Conservation (phyloP, 1,139 yeast genomes). For the Tardiomyces depauwii region DNA sequence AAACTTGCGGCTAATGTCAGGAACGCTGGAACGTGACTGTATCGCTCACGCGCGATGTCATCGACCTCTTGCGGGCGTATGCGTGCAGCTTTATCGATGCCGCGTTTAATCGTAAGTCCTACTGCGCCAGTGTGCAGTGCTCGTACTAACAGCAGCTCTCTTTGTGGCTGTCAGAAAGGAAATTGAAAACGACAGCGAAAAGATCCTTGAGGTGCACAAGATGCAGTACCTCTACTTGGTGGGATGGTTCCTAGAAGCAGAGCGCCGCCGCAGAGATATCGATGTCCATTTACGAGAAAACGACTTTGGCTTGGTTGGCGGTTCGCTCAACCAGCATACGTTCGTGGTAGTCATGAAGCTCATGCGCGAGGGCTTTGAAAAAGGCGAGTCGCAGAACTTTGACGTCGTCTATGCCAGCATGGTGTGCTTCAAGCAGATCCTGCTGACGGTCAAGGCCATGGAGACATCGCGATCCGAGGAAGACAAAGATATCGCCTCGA, state of each 20-base stretch:
- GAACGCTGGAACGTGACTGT: slow-evolving; percentile 19
- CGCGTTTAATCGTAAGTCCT: slow-evolving; percentile 49
- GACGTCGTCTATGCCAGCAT: slow-evolving; percentile 51
- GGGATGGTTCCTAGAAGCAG: slow-evolving; percentile 56
- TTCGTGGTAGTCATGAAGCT: slow-evolving; percentile 49
- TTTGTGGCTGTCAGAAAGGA: slow-evolving; percentile 41
- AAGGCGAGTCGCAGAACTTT: slow-evolving; percentile 23
- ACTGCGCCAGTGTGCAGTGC: too few species aligned
- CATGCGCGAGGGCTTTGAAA: slow-evolving; percentile 41
- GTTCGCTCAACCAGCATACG: slow-evolving; percentile 53
- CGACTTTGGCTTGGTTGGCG: slow-evolving; percentile 56
- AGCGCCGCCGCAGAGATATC: slow-evolving; percentile 11
- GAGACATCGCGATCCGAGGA: slow-evolving; percentile 29
- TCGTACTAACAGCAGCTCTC: slow-evolving; percentile 22
- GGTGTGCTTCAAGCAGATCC: slow-evolving; percentile 55
- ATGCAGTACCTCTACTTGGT: slow-evolving; percentile 48
- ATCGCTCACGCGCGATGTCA: slow-evolving; percentile 25
- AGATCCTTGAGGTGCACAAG: slow-evolving; percentile 24
- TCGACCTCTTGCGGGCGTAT: slow-evolving; percentile 32
- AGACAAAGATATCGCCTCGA: slow-evolving; percentile 38
- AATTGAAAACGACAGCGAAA: slow-evolving; percentile 34
- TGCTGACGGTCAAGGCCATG: slow-evolving; percentile 44
- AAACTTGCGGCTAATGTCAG: slow-evolving; percentile 5
- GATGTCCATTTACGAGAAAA: slow-evolving; percentile 4
- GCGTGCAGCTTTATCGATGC: slow-evolving; percentile 57